A percentile compares a stretch with the other conserved stretches of the same genome.
These are phyloP conservation scores for Tanacetum coccineum DNA, from an alignment of 129 eudicot species.

Conservation along the genomic window DNA sequence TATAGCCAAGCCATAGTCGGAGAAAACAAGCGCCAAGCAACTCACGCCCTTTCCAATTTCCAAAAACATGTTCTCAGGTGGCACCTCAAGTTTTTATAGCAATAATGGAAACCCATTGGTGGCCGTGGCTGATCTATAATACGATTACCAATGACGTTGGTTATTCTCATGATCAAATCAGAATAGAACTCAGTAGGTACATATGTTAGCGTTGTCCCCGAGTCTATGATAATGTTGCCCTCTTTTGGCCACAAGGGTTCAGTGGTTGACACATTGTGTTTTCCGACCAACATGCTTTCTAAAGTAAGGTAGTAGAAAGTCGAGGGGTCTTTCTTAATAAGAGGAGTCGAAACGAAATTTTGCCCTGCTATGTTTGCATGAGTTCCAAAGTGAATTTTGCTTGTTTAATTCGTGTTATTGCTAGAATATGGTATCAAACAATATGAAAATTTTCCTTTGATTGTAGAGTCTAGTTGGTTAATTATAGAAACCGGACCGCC, in stretches of 20 bases:
- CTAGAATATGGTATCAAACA: constrained; percentile 38
- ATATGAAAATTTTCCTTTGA: constrained; percentile 55
- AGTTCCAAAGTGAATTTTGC: constrained; percentile 54
- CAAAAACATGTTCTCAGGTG: constrained; percentile 19
- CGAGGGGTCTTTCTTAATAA: constrained; percentile 8
- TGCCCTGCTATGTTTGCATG: constrained; percentile 36
- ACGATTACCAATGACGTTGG: background rate
- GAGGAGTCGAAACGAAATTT: constrained; percentile 53
- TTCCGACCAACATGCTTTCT: constrained; percentile 42
- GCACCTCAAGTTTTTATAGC: constrained; percentile 29
- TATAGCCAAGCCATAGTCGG: constrained; percentile 10
- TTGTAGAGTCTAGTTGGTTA: constrained; percentile 25
- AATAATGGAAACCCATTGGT: constrained; percentile 17
- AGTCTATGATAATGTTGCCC: constrained; percentile 53
- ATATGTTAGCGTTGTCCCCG: constrained; percentile 46
- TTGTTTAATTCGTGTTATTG: constrained; percentile 16
- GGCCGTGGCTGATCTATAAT: too few species aligned
- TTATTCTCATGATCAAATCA: constrained; percentile 3
- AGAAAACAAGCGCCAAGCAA: constrained; percentile 36
- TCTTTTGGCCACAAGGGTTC: background rate
- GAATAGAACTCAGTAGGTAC: constrained; percentile 13
- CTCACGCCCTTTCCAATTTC: constrained; percentile 19
- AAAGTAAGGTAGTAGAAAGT: constrained; percentile 51
- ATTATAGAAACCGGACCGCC: constrained; percentile 49
- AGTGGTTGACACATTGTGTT: background rate